These are phyloP conservation scores for Arthroderma sp. DNA, from an alignment of 2,329 filamentous ascomycete species.

Conservation along the genomic window DNA sequence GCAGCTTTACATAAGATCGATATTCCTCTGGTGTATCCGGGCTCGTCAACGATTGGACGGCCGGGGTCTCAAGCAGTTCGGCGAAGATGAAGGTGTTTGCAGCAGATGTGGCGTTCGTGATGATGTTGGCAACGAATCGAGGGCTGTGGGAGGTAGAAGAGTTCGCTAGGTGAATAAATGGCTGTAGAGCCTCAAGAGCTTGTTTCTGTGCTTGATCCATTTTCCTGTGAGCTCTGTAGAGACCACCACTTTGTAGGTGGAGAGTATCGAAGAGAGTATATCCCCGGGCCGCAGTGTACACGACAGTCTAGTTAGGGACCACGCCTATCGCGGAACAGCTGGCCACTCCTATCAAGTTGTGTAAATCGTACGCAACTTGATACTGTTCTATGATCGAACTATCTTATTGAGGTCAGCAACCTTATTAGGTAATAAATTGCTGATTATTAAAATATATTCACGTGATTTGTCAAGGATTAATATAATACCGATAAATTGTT, in stretches of 20 bases:
- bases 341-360: no score
- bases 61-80: conserved; percentile 72
- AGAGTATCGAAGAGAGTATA: neutral
- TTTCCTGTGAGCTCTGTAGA: no score
- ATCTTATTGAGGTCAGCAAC: no score
- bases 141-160: conserved; percentile 60
- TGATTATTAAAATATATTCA: no score
- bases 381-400: no score
- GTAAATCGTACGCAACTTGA: no score
- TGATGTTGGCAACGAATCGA: conserved; percentile 71
- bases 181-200: conserved; percentile 53
- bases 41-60: conserved; percentile 59
- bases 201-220: conserved; percentile 41
- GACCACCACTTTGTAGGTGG: neutral
- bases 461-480: neutral
- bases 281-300: neutral
- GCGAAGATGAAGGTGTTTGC: conserved; percentile 86
- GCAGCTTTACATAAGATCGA: conserved; percentile 52
- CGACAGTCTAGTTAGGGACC: neutral
- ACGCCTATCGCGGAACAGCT: no score
- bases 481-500: neutral
- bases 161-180: conserved; percentile 82
- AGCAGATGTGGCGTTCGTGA: conserved; percentile 77
- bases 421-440: no score
- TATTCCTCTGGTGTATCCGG: conserved; percentile 48